A percentile compares a stretch with the other conserved stretches of the same genome.
Conservation (phyloP, 2,329 filamentous ascomycete genomes). For the Shiraia sp. region DNA sequence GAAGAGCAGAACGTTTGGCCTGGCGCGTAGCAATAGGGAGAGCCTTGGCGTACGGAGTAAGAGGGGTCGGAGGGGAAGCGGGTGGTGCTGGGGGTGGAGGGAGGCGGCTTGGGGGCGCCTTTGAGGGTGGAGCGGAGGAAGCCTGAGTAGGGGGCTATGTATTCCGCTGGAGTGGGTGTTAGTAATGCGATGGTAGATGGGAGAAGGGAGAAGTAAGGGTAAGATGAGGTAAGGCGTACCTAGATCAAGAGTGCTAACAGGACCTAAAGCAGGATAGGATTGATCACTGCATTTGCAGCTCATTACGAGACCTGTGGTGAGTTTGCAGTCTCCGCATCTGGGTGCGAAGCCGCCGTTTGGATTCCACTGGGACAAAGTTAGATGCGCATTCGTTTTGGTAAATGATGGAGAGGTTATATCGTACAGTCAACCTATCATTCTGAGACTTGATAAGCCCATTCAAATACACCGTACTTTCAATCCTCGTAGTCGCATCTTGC, state of each 20-base stretch:
- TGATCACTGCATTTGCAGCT: not conserved
- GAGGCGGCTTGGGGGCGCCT: not conserved
- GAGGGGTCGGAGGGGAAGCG: not conserved
- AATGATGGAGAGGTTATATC: not conserved
- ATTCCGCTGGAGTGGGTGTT: not conserved
- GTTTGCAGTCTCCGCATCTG: not conserved
- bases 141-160: not conserved
- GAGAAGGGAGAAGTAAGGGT: too few relatives aligned
- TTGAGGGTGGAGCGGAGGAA: not conserved
- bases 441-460: not conserved
- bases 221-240: too few relatives aligned
- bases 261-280: not conserved
- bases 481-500: constrained; percentile 1
- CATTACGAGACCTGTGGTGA: constrained; percentile 1
- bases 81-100: not conserved
- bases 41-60: not conserved
- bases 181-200: not conserved
- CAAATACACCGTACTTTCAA: constrained; percentile 1
- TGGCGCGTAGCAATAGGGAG: not conserved
- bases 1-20: not conserved
- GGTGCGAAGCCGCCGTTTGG: not conserved
- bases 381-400: not conserved
- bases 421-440: not conserved
- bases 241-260: not conserved
- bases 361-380: not conserved